phyloP scores from a whole-genome alignment of 345 rosid genomes.

The Microthlaspi erraticum region DNA sequence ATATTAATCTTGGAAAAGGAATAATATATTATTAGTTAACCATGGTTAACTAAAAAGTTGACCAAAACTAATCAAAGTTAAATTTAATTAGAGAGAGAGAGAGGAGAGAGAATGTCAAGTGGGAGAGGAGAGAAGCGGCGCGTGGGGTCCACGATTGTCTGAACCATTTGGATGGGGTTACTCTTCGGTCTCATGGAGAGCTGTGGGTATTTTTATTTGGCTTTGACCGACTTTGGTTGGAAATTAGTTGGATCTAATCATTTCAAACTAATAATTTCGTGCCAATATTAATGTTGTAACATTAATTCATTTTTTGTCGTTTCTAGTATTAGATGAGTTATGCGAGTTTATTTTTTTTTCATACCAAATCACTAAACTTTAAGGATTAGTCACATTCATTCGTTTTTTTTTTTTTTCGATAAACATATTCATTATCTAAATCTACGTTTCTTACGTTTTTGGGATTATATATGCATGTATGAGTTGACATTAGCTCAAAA shows the following conservation, averaged over 20 bases:
- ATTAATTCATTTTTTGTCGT: neutral
- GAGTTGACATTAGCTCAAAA: neutral
- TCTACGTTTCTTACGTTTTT: neutral
- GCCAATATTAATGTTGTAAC: constrained; percentile 40
- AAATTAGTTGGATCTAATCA: constrained; percentile 48
- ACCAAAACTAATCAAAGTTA: constrained; percentile 42
- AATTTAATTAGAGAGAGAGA: constrained; percentile 30
- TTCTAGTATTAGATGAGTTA: too few relatives aligned
- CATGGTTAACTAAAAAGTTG: constrained; percentile 45
- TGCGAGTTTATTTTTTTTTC: too few relatives aligned
- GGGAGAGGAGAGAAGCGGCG: constrained; percentile 40
- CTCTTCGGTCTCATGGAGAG: constrained; percentile 41
- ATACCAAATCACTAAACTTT: too few relatives aligned
- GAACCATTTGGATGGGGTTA: constrained; percentile 33
- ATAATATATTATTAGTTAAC: constrained; percentile 29
- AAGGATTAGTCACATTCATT: too few relatives aligned
- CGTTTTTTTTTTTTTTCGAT: too few relatives aligned
- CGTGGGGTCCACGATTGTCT: constrained; percentile 49
- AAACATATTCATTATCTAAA: neutral
- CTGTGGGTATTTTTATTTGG: constrained; percentile 33
- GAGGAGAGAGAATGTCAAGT: constrained; percentile 29
- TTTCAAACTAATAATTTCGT: constrained; percentile 41
- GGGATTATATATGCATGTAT: neutral
- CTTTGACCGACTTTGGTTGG: constrained; percentile 45
- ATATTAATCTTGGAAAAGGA: constrained; percentile 12